Base-by-base conservation (phyloP, 768 basidiomycete species). In the Cystobasidium ongulense region DNA sequence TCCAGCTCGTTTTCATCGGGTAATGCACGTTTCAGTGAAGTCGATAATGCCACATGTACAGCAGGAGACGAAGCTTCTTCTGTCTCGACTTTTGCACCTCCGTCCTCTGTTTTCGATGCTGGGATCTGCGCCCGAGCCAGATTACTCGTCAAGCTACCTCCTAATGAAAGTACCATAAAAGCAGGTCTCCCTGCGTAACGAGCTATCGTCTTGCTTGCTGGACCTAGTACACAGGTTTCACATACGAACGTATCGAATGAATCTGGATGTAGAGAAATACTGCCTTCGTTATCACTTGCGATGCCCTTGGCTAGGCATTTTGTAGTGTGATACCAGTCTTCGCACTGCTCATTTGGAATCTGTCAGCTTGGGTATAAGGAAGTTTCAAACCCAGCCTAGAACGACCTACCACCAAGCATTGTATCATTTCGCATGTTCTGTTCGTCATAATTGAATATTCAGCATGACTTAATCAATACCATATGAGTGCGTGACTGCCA, bases 251-350 rank as follows among this genome's bases (percentile, higher is more conserved):
- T 31, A 54, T 72, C 71, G 52, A 74, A 57, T 18, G 53, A 17
- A 36, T 63, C 61, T 53, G 68, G 67, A 63, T 38, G 23, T 50
- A 70, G 15, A 31, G 74, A 27, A 4, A 27, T 27, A 29, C 23
- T 21, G 21, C 29, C 29, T 35, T 5, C n/a, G 65, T 33, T 31
- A 21, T 27, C 27, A 23, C 23, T 25, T 33, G 50, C 43, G 1
- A 63, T 25, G 36, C 63, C 63, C 13, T 57, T 59, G 8, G 73
- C 61, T 29, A 76, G 54, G 62, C 73, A 74, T 71, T 71, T 71
- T 5, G 65, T 39, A 17, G 50, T 54, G 65, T 80, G 79, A 11
- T 74, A 53, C 79, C 79, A 80, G 65, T 79, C 77, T 62, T 80
- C 75, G 74, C 76, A 77, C 68, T 71, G 53, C 33, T 21, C 25